Conservation (phyloP, 208 protist species). For the Leishmania lainsoni region DNA sequence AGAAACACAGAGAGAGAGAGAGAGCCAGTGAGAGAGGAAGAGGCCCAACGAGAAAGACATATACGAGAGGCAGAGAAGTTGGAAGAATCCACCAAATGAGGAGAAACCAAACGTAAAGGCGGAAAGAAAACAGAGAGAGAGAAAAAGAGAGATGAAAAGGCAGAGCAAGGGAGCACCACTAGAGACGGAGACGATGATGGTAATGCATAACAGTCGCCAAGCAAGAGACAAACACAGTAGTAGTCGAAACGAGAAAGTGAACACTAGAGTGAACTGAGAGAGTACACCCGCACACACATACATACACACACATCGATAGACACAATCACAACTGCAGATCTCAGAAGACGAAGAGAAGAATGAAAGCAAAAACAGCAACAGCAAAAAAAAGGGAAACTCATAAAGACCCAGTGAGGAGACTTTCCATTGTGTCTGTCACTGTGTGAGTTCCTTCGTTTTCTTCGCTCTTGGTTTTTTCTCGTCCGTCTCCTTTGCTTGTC, state of each 20-base stretch:
- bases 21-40: neutral
- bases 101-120: neutral
- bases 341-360: conserved; percentile 1
- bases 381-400: neutral
- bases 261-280: neutral
- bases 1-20: neutral
- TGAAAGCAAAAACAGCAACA: neutral
- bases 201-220: neutral
- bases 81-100: neutral
- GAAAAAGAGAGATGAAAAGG: conserved; percentile 2
- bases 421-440: conserved; percentile 21
- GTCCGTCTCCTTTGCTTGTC: neutral
- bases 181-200: neutral
- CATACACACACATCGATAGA: neutral
- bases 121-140: neutral
- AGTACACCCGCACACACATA: neutral
- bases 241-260: neutral
- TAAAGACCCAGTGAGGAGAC: conserved; percentile 9
- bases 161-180: conserved; percentile 6
- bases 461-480: too few relatives aligned
- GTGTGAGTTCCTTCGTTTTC: neutral
- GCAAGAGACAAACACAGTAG: neutral
- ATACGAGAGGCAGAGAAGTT: neutral
- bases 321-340: neutral
- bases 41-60: neutral